Conservation (phyloP, 352 stramenopile species). For the Pythium biforme region DNA sequence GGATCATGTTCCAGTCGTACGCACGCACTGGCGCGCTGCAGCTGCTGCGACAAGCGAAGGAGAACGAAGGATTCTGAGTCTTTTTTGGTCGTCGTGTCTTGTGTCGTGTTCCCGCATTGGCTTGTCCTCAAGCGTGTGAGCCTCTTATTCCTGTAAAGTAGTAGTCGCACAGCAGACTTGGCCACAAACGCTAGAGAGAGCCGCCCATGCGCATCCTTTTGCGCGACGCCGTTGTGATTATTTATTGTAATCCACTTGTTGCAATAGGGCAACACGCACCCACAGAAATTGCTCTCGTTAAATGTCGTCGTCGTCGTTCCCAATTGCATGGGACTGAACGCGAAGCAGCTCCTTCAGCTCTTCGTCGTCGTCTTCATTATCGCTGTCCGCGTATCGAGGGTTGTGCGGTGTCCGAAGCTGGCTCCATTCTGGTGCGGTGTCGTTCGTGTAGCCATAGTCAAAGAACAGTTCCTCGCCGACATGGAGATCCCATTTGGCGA, state of each 20-base stretch:
- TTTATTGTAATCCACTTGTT: no score
- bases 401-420: slow-evolving; percentile 34
- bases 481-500: slow-evolving; percentile 85
- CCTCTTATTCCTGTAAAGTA: slow-evolving; percentile 10
- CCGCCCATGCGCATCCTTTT: no score
- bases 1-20: slow-evolving; percentile 59
- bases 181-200: background rate
- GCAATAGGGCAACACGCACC: background rate
- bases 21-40: slow-evolving; percentile 62
- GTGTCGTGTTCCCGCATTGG: background rate
- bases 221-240: no score
- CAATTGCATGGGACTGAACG: background rate
- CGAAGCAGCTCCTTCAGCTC: slow-evolving; percentile 4
- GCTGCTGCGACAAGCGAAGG: slow-evolving; percentile 63
- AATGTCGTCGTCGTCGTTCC: background rate
- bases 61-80: slow-evolving; percentile 67
- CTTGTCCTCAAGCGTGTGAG: background rate
- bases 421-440: slow-evolving; percentile 62
- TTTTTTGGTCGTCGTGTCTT: background rate
- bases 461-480: slow-evolving; percentile 80
- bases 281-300: background rate
- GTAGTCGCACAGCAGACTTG: background rate
- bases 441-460: slow-evolving; percentile 73
- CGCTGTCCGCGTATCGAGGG: slow-evolving; percentile 14
- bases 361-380: slow-evolving; percentile 20